phyloP scores from a whole-genome alignment of 768 basidiomycete species.

The Sistotremastrum suecicum region DNA sequence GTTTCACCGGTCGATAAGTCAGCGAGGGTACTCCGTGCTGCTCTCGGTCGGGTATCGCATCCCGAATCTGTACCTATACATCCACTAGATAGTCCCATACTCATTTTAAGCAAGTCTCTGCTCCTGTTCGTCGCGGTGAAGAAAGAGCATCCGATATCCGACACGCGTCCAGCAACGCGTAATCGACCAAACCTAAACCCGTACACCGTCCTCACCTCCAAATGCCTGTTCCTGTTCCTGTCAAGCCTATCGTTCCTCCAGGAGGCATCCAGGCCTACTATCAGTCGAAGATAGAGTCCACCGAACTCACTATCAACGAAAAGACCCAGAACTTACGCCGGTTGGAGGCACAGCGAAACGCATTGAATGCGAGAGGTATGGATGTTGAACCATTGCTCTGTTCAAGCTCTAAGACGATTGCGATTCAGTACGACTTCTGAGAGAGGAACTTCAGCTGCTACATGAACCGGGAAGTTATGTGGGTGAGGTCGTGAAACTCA shows the following conservation, averaged over 20 bases:
- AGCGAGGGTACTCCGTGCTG: too few relatives aligned
- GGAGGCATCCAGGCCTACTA: constrained; percentile 82
- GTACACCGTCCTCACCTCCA: too few relatives aligned
- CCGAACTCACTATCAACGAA: constrained; percentile 87
- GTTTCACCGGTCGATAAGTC: constrained; percentile 22
- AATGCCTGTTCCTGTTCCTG: constrained; percentile 1
- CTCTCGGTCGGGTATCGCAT: too few relatives aligned
- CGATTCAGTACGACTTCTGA: constrained; percentile 59
- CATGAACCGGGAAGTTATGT: constrained; percentile 97
- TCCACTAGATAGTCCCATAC: too few relatives aligned
- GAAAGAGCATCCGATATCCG: too few relatives aligned
- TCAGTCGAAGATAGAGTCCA: constrained; percentile 88
- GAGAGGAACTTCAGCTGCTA: constrained; percentile 85
- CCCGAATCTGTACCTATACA: too few relatives aligned
- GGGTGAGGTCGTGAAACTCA: constrained; percentile 94
- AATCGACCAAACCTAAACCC: too few relatives aligned
- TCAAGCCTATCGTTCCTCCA: constrained; percentile 20
- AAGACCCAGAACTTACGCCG: constrained; percentile 94
- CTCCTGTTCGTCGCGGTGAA: too few relatives aligned
- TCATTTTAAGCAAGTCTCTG: too few relatives aligned
- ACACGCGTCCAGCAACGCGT: too few relatives aligned
- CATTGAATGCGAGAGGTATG: constrained; percentile 86
- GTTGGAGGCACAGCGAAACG: constrained; percentile 93
- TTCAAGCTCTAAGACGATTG: constrained; percentile 1
- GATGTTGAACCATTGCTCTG: neutral